Base-by-base conservation (phyloP, 352 stramenopile species). In the Phytopythium delawarense region DNA sequence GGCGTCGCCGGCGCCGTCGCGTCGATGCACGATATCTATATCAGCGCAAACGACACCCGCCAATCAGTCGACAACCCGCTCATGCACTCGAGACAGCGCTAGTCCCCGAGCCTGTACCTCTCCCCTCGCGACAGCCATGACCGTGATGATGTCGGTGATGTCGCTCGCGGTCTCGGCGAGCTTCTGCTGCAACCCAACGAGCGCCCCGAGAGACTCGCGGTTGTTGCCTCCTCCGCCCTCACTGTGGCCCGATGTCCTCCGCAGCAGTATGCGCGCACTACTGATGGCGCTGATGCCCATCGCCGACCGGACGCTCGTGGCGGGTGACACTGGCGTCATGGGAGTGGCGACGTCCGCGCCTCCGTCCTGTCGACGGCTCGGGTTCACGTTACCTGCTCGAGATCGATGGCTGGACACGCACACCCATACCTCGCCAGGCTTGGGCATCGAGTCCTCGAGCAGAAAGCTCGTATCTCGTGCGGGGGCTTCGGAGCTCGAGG, bases 381-480 rank as follows among this genome's bases (percentile, higher is more conserved):
- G 63, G 30, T 71, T 78, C 44, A 64, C 61, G 35, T 68, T 70
- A 30, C 64, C 62, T 18, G 64, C 56, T 58, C 79, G 66, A 28
- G 74, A 69, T 5, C 81, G 79, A 53, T 92, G 79, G 18, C 74
- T 71, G 0, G 79, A 80, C 7, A 87, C 62, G 37, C 81, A 89
- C n/a, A 88, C 59, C 81, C 84, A 92, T 4, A 92, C 81, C 63
- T 92, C 84, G 0, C 81, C 81, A 6, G 79, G 72, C 57, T 91
- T 92, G 13, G 81, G 84, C 78, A 92, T 89, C 18, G 75, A 79
- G 55, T 92, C 84, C 66, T 92, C 81, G 0, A 90, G 63, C 39
- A 91, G 64, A 57, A 89, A 88, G 49, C 72, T 80, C 49, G 88
- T 80, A 32, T 74, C 63, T 3, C 50, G 54, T 13, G 20, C 54